phyloP scores from a whole-genome alignment of 345 rosid species.

The Eucalyptus marginata region DNA sequence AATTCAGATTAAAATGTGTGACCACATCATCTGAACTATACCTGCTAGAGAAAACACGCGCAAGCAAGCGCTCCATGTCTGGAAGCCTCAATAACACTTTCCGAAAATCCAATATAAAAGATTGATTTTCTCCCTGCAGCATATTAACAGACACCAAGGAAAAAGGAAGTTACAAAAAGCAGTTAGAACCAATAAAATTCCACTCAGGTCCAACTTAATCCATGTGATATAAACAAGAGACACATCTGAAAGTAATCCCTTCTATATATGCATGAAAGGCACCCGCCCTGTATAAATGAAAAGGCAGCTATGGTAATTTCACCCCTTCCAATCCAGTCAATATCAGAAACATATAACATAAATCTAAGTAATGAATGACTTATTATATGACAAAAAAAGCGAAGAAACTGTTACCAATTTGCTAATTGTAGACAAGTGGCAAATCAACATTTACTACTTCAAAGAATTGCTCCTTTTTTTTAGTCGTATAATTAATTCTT shows the following conservation, averaged over 20 bases:
- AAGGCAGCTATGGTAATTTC: neutral
- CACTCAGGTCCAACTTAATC: neutral
- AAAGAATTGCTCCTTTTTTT: neutral
- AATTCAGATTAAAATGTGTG: neutral
- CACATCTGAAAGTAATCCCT: neutral
- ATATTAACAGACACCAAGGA: neutral
- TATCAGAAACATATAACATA: neutral
- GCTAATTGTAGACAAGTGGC: neutral
- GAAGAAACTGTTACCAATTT: neutral
- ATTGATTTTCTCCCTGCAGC: slow-evolving; percentile 58
- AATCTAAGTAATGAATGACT: neutral
- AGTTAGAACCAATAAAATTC: neutral
- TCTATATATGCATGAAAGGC: neutral
- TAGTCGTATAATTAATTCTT: neutral
- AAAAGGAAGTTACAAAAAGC: neutral
- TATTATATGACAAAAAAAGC: neutral
- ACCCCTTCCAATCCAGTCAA: neutral
- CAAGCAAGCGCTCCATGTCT: slow-evolving; percentile 92
- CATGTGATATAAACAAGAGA: neutral
- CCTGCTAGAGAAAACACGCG: slow-evolving; percentile 73
- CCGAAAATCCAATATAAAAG: slow-evolving; percentile 59
- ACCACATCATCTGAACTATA: slow-evolving; percentile 10
- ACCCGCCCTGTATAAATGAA: neutral
- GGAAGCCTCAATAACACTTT: slow-evolving; percentile 73
- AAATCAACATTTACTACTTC: neutral